A percentile compares a stretch with the other conserved stretches of the same genome.
Evolutionary conservation across 108 stramenopile species (phyloP).

Genomic region (Nitzschia sp.): DNA sequence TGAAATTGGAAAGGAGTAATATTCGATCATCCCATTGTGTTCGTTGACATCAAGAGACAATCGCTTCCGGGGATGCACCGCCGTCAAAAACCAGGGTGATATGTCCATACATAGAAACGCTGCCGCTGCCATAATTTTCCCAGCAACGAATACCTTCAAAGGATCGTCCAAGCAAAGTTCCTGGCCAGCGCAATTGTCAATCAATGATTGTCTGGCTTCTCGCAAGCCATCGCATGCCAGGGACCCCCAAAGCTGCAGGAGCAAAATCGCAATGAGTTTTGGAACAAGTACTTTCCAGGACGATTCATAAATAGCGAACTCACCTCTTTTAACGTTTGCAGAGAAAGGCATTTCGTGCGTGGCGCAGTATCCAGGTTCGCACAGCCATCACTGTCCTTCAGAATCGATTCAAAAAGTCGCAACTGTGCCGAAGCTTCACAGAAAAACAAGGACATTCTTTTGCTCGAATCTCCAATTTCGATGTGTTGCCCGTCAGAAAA

Average conservation of each 20-base stretch:
- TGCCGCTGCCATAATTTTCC: conserved; percentile 35
- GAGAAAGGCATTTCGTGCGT: neutral
- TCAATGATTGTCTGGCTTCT: neutral
- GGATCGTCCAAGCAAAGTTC: conserved; percentile 4
- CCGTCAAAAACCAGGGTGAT: conserved; percentile 14
- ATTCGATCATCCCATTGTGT: conserved; percentile 10
- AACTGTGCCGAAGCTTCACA: conserved; percentile 9
- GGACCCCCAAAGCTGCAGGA: conserved; percentile 14
- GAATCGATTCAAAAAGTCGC: neutral
- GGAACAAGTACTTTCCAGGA: neutral
- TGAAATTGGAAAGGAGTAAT: conserved; percentile 15
- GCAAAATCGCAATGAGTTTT: neutral
- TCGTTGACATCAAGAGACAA: neutral
- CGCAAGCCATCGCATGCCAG: conserved; percentile 7
- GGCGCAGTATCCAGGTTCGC: too few species aligned
- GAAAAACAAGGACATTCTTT: conserved; percentile 2
- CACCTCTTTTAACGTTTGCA: neutral
- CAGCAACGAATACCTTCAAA: conserved; percentile 13
- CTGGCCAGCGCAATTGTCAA: neutral
- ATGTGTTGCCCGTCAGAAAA: conserved; percentile 5
- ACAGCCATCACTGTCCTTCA: neutral
- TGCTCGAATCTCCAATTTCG: neutral
- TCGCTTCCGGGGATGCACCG: neutral
- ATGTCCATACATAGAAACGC: conserved; percentile 15
- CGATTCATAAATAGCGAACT: neutral